Evolutionary conservation across 1,284 basidiomycete species (phyloP).

Genomic region (Rhodofomes roseus): DNA sequence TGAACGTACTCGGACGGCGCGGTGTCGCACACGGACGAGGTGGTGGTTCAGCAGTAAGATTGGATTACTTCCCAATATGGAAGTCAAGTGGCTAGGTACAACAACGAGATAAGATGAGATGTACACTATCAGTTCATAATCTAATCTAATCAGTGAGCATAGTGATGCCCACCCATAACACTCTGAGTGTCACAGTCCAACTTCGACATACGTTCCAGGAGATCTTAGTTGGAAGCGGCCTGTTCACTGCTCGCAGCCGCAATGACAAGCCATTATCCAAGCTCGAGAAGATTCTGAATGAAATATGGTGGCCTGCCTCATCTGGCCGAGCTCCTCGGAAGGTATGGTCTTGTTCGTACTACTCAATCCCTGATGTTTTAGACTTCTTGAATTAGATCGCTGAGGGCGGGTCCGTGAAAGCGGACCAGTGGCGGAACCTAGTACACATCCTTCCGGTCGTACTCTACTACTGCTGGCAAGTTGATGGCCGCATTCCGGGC

Average conservation of each 20-base stretch:
- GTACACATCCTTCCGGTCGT: conserved; percentile 15
- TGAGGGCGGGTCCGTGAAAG: conserved; percentile 20
- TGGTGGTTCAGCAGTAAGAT: too few relatives aligned
- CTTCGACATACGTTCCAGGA: conserved; percentile 20
- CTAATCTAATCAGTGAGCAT: too few relatives aligned
- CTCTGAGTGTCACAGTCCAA: conserved; percentile 2
- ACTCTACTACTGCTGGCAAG: conserved; percentile 19
- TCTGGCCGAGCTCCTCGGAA: conserved; percentile 14
- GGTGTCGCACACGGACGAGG: too few relatives aligned
- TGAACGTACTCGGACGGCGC: too few relatives aligned
- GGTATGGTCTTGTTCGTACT: conserved; percentile 1
- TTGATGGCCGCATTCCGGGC: conserved; percentile 23
- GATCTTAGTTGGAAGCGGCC: conserved; percentile 17
- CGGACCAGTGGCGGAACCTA: conserved; percentile 23
- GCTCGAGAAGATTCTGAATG: conserved; percentile 13
- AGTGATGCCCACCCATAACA: too few relatives aligned
- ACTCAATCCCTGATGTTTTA: conserved; percentile 4
- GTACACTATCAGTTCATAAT: too few relatives aligned
- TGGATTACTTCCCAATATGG: too few relatives aligned
- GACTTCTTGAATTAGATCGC: conserved; percentile 13
- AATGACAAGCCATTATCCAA: conserved; percentile 6
- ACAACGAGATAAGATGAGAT: too few relatives aligned
- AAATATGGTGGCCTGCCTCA: conserved; percentile 18
- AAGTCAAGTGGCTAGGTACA: too few relatives aligned
- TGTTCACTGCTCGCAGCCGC: conserved; percentile 14